Evolutionary conservation across 139 green algal genomes (phyloP), one percentile per base, ranked within the genome.

Genomic region (Chlorella sorokiniana): DNA sequence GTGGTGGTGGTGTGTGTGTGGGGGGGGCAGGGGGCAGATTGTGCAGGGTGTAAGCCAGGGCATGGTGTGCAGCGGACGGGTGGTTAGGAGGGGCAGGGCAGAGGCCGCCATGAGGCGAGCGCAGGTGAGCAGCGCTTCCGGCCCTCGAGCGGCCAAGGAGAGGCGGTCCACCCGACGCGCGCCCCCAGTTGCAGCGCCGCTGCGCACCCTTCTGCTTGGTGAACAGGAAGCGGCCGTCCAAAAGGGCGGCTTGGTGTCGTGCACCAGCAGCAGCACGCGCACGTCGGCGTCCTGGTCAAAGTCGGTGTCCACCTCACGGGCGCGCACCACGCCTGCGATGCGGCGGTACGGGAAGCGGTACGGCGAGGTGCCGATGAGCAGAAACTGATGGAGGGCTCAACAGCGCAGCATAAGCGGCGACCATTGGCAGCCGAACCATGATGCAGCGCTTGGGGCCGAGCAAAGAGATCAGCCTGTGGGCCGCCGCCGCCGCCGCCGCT

Each of bases 221-320:
- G 86, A 94, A 95, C n/a, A 97, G 63, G 16, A 91, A 86, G 41
- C 93, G 86, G n/a, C 95, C 96, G 44, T 97, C 92, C 73, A 99
- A 88, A 99, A 99, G 22, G 96, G 96, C 44, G 97, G 97, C 86
- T 95, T 95, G 54, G 95, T 97, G 90, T 99, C 96, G 84, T 99
- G 97, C 70, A 99, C 96, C 62, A 99, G 87, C 87, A 99, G 92
- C 73, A 98, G 79, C 69, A 95, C 91, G 2, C 93, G 86, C 52
- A 90, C 77, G 72, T 98, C 94, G 1, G 94, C 88, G 56, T 98
- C 93, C 62, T 94, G 87, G 41, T 95, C 87, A 73, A 97, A 95
- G 77, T 98, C 93, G 10, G 94, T 85, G 71, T 94, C 92, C 29
- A 94, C 87, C 90, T 96, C 90, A 20, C 89, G 88, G 59, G 89